These are phyloP conservation scores for Melastoma candidum DNA, from an alignment of 441 rosid species.

Conservation along the genomic window DNA sequence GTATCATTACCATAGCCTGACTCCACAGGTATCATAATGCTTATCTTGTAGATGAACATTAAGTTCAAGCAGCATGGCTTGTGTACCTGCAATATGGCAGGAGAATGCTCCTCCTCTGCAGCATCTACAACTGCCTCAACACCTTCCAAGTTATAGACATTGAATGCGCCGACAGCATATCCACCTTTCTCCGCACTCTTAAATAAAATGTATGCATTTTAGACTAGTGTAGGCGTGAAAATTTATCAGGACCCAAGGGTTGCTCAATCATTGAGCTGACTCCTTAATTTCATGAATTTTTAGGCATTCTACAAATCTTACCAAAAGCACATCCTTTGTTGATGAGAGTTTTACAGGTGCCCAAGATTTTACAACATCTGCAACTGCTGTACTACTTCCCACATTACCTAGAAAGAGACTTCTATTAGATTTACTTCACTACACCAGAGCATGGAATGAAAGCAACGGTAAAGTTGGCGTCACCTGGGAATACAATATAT, in stretches of 20 bases:
- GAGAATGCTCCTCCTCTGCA: conserved; percentile 88
- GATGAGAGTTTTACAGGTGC: conserved; percentile 53
- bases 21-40: no score
- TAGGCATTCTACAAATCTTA: conserved; percentile 22
- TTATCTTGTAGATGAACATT: no score
- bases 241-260: no score
- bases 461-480: conserved; percentile 1
- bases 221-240: no score
- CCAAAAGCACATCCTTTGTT: conserved; percentile 66
- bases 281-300: no score
- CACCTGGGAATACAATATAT: conserved; percentile 96
- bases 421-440: no score
- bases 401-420: conserved; percentile 60
- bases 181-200: conserved; percentile 83
- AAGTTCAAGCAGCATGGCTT: conserved; percentile 2
- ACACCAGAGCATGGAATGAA: no score
- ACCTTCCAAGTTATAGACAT: conserved; percentile 93
- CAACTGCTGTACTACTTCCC: conserved; percentile 71
- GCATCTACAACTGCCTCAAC: conserved; percentile 91
- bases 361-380: conserved; percentile 87
- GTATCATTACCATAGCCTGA: no score
- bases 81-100: conserved; percentile 87
- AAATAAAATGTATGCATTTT: conserved; percentile 10
- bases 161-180: conserved; percentile 96
- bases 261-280: no score